Conservation (phyloP, 2,329 filamentous ascomycete genomes). For the Penicillium palitans region DNA sequence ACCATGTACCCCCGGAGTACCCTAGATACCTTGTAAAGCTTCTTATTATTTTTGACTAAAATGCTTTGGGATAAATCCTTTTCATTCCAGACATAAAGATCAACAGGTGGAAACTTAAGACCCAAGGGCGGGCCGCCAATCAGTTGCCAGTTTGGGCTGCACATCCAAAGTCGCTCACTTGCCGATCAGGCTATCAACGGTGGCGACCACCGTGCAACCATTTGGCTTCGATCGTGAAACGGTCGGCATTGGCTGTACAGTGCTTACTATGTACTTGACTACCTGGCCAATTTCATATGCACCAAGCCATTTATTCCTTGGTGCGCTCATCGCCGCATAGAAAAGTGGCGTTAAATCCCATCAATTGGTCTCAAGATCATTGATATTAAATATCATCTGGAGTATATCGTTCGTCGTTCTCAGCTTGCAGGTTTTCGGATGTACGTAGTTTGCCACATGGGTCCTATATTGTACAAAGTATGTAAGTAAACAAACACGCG, state of each 20-base stretch:
- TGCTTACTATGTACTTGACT: not conserved
- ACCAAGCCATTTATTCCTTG: constrained; percentile 1
- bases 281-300: constrained; percentile 24
- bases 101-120: constrained; percentile 20
- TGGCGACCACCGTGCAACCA: constrained; percentile 24
- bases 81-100: constrained; percentile 10
- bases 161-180: constrained; percentile 17
- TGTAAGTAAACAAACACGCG: not conserved
- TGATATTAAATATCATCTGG: not conserved
- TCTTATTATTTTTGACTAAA: not conserved
- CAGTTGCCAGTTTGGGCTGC: constrained; percentile 16
- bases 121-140: constrained; percentile 10
- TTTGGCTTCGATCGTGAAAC: constrained; percentile 23
- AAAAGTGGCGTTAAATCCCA: not conserved
- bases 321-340: not conserved
- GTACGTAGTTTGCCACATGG: constrained; percentile 10
- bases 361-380: not conserved
- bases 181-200: constrained; percentile 27
- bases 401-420: not conserved
- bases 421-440: not conserved
- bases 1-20: not conserved
- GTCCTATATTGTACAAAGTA: not conserved
- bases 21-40: not conserved
- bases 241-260: constrained; percentile 21
- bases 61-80: not conserved